Conservation (phyloP, 495 filamentous ascomycete species). For the Pseudotulostoma volvatum region DNA sequence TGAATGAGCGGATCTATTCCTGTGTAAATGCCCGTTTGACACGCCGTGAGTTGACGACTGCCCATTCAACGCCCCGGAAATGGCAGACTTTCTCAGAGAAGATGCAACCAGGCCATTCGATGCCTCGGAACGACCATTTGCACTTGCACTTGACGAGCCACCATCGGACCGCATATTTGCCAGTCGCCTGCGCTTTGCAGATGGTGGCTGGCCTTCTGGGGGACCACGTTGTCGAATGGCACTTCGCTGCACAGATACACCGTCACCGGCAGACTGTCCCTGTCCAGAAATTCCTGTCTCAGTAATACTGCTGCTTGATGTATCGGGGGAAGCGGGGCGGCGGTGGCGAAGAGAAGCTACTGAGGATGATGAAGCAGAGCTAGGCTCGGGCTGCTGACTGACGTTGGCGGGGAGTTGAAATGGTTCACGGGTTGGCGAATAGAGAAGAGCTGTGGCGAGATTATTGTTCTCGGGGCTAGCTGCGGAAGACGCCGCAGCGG, state of each 20-base stretch:
- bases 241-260: constrained; percentile 12
- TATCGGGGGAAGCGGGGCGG: constrained; percentile 16
- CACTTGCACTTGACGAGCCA: constrained; percentile 25
- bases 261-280: constrained; percentile 6
- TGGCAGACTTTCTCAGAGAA: constrained; percentile 24
- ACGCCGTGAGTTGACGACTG: constrained; percentile 18
- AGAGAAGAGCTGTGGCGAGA: neutral
- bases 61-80: constrained; percentile 33
- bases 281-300: neutral
- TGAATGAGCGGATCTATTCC: constrained; percentile 32
- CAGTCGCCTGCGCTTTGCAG: constrained; percentile 45
- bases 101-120: constrained; percentile 28
- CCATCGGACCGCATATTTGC: constrained; percentile 44
- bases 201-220: constrained; percentile 27
- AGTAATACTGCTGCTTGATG: neutral
- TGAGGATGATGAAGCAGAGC: constrained; percentile 1
- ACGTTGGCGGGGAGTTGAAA: neutral
- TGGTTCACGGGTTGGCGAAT: neutral
- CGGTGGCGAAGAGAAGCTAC: constrained; percentile 15
- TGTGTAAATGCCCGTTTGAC: constrained; percentile 26
- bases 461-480: neutral
- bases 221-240: constrained; percentile 10
- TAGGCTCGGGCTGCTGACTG: neutral
- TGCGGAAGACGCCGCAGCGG: constrained; percentile 5
- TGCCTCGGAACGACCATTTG: constrained; percentile 32